phyloP scores from a whole-genome alignment of 2,329 filamentous ascomycete species.

The Sclerotiophoma versabilis region DNA sequence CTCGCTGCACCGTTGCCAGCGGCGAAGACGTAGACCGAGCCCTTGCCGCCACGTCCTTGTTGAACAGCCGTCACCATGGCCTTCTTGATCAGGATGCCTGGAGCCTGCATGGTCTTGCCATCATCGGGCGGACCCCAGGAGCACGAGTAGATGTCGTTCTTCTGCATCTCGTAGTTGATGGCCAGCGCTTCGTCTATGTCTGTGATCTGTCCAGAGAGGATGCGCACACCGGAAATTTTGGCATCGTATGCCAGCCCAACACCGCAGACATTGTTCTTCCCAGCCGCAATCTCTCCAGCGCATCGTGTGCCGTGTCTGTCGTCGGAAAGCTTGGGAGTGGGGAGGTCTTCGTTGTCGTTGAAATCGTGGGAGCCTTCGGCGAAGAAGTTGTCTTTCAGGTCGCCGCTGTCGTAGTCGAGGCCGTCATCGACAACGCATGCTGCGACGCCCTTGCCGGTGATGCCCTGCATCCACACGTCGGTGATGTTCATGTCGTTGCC shows the following conservation, averaged over 20 bases:
- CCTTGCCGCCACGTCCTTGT: slow-evolving; percentile 80
- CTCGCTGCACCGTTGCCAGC: slow-evolving; percentile 88
- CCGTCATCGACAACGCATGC: slow-evolving; percentile 97
- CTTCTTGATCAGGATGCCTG: slow-evolving; percentile 83
- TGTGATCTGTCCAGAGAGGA: slow-evolving; percentile 86
- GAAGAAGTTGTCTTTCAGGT: slow-evolving; percentile 93
- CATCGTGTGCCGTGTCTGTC: slow-evolving; percentile 93
- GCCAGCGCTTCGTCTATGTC: slow-evolving; percentile 92
- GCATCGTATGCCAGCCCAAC: slow-evolving; percentile 95
- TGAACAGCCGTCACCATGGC: slow-evolving; percentile 94
- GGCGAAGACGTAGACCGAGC: slow-evolving; percentile 95
- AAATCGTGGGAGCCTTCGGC: slow-evolving; percentile 93
- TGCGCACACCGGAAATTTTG: slow-evolving; percentile 88
- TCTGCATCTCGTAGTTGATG: slow-evolving; percentile 88
- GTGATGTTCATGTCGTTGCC: slow-evolving; percentile 98
- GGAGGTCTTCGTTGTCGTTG: slow-evolving; percentile 82
- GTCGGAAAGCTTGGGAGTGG: slow-evolving; percentile 80
- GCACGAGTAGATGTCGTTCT: slow-evolving; percentile 97
- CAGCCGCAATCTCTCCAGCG: slow-evolving; percentile 91
- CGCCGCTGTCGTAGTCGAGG: slow-evolving; percentile 92
- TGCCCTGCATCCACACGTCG: slow-evolving; percentile 85
- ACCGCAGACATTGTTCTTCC: slow-evolving; percentile 90
- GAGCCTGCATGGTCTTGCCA: slow-evolving; percentile 90
- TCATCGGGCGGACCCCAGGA: slow-evolving; percentile 98
- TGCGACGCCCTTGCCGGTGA: slow-evolving; percentile 87